Percentiles rank a stretch among this genome's conserved stretches.
Conservation (phyloP, 352 stramenopile species). For the Pythium plurisporium region DNA sequence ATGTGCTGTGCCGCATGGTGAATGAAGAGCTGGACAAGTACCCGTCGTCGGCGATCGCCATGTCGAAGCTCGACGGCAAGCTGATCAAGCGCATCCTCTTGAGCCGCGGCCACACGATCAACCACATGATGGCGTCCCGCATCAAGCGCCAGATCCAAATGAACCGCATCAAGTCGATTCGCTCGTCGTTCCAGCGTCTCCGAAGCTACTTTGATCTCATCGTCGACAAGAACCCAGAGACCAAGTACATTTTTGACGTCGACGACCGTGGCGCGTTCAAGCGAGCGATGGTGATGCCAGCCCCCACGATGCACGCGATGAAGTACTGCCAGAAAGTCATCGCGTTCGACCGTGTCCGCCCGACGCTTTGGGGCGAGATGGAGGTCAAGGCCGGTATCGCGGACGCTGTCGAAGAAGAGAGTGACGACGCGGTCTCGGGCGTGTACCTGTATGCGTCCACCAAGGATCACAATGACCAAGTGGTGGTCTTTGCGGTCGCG, state of each 20-base stretch:
- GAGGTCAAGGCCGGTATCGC: slow-evolving; percentile 26
- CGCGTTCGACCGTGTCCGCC: slow-evolving; percentile 50
- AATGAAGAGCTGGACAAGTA: slow-evolving; percentile 62
- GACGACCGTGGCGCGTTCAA: slow-evolving; percentile 49
- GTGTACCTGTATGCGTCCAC: slow-evolving; percentile 69
- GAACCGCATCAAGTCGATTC: slow-evolving; percentile 47
- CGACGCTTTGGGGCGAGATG: slow-evolving; percentile 29
- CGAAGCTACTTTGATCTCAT: slow-evolving; percentile 57
- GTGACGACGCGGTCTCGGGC: slow-evolving; percentile 64
- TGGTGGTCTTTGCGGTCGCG: slow-evolving; percentile 59
- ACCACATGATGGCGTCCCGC: slow-evolving; percentile 82
- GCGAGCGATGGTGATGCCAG: slow-evolving; percentile 59
- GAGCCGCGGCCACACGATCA: slow-evolving; percentile 65
- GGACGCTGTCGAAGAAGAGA: slow-evolving; percentile 50
- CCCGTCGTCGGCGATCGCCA: slow-evolving; percentile 47
- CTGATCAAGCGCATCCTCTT: slow-evolving; percentile 67
- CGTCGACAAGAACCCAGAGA: slow-evolving; percentile 62
- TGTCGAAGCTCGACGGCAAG: slow-evolving; percentile 72
- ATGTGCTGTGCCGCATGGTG: slow-evolving; percentile 68
- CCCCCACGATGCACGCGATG: slow-evolving; percentile 46
- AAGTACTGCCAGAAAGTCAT: slow-evolving; percentile 58
- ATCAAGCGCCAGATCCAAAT: slow-evolving; percentile 73
- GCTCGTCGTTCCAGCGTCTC: slow-evolving; percentile 64
- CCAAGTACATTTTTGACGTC: slow-evolving; percentile 47
- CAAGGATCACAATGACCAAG: slow-evolving; percentile 72